These are phyloP conservation scores for Lantana camara DNA, from an alignment of 257 asterid species.

Conservation along the genomic window DNA sequence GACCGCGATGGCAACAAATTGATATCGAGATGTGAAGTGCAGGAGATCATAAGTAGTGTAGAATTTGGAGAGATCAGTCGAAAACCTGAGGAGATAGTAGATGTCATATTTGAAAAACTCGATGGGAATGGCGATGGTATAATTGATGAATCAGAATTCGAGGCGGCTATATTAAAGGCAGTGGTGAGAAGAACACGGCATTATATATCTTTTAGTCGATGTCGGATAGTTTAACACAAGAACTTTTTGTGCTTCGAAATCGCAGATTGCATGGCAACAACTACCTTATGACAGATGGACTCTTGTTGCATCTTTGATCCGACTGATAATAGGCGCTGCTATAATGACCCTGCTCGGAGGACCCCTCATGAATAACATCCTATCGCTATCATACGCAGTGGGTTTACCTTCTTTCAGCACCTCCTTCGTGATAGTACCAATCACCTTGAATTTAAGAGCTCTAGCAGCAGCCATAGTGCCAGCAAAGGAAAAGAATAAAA, in stretches of 20 bases:
- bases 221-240: too few relatives aligned
- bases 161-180: conserved; percentile 37
- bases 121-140: conserved; percentile 31
- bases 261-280: conserved; percentile 44
- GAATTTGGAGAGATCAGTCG: conserved; percentile 46
- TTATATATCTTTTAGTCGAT: too few relatives aligned
- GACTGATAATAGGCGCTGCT: conserved; percentile 44
- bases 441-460: conserved; percentile 54
- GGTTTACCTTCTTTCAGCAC: conserved; percentile 50
- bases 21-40: conserved; percentile 43
- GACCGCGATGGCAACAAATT: conserved; percentile 31
- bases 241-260: too few relatives aligned
- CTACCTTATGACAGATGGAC: conserved; percentile 28
- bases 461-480: conserved; percentile 51
- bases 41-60: conserved; percentile 36
- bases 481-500: conserved; percentile 50
- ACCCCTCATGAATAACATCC: conserved; percentile 48
- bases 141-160: conserved; percentile 49
- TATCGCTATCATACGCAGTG: conserved; percentile 45
- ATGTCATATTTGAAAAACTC: conserved; percentile 40
- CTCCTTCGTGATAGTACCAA: conserved; percentile 62
- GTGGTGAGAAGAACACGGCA: conserved; percentile 5
- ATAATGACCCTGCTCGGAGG: conserved; percentile 55
- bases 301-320: conserved; percentile 34
- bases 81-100: conserved; percentile 31